Base-by-base conservation (phyloP, 2,329 filamentous ascomycete species). In the Pestalotiopsis sp. region DNA sequence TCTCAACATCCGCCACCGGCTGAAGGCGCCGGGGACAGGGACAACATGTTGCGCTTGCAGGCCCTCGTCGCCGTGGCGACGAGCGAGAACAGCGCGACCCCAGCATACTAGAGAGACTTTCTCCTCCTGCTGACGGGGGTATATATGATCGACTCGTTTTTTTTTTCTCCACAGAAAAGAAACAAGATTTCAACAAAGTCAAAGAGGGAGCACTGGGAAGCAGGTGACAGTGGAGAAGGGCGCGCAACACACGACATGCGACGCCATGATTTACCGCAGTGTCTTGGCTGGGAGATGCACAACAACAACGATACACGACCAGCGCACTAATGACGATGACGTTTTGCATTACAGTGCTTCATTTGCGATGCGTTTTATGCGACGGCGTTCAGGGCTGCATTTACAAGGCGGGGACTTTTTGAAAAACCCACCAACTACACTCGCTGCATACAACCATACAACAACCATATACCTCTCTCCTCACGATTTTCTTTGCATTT, bases 1-100 rank as follows among this genome's bases (percentile, higher is more conserved):
- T 68, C 75, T 7, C 75, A 79, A 36, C 75, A 77, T 52, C 73
- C 76, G 9, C 75, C 75, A 23, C 77, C 77, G 1, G 79, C 80
- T 60, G 77, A 78, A 4, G 78, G 78, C 70, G 64, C 81, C 68
- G 72, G 80, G 4, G 77, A 78, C 38, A 81, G 72, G 41, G 73
- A 82, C 56, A 85, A 87, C 57, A 86, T 90, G 85, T 81, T 84
- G 63, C 82, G 88, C 52, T 78, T 91, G 4, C 87, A 91, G 70
- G 87, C 89, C 27, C 82, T 91, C 9, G 89, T 91, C n/a, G 88
- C 89, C 4, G 88, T 90, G 57, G 89, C 89, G 4, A 90, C 89
- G 2, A 86, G 85, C 70, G 88, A 90, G 75, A 84, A 80, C 36
- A 81, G 79, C 67, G 77, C 77, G 25, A 77, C 79, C 4, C 73